Base-by-base conservation (phyloP, 257 asterid species). In the Solanum pinnatisectum region DNA sequence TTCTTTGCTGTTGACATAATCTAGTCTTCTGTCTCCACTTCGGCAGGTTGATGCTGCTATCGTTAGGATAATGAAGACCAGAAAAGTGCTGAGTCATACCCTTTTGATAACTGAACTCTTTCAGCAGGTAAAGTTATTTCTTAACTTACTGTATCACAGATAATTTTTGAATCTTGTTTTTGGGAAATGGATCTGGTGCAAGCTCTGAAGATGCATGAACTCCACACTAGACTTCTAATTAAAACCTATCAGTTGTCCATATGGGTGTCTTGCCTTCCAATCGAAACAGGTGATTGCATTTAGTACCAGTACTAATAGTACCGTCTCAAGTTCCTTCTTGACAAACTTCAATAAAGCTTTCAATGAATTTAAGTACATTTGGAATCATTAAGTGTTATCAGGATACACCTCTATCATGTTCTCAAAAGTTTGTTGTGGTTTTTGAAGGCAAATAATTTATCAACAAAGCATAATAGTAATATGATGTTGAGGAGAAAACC, bases 61-160 rank as follows among this genome's bases (percentile, higher is more conserved):
- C 46, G 99, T 97, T 88, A 95, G 99, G 90, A 95, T 95, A 87
- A 97, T 97, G 99, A 94, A 97, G 95, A 95, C 98, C 25, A 93
- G 99, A 79, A 95, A 95, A 91, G 93, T 97, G 87, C 93, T 97
- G 81, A 94, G 98, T 86, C 99, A 97, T 92, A 97, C 99, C 2
- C 96, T 97, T 42, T 90, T 97, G 91, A 97, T 97, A 86, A 95
- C 99, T 5, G 99, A 97, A 92, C 98, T 97, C 87, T 96, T 96
- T 86, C 99, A 97, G 91, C 98, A 97, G 98, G 99, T 96, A 90
- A 85, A 20, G 42, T 46, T 67, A 15, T 23, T 63, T 11, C 8
- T 35, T 33, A 20, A 4, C 74, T 23, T 35, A n/a, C 40, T 77
- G 36, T 40, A n/a, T 77, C 84, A 77, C 84, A n/a, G 8, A 77